A percentile compares a stretch with the other conserved stretches of the same genome.
These are phyloP conservation scores for Geotrichum fermentans DNA, from an alignment of 1,139 yeast species.

Conservation along the genomic window DNA sequence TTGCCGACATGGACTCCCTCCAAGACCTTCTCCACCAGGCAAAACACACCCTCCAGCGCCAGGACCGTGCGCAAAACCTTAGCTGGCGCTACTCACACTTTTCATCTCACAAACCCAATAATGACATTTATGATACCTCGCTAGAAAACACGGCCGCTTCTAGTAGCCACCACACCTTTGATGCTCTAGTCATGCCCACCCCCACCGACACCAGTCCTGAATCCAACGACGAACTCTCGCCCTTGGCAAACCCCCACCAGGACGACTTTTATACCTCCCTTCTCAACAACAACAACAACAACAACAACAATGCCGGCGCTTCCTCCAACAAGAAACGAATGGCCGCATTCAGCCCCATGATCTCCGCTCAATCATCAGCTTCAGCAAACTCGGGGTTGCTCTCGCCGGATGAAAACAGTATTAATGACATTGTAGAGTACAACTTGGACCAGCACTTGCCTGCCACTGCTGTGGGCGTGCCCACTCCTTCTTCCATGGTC, in stretches of 20 bases:
- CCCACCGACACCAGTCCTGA: conserved; percentile 15
- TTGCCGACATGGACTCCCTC: too few relatives aligned
- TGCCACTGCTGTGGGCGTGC: conserved; percentile 9
- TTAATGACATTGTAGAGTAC: conserved; percentile 16
- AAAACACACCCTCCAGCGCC: conserved; percentile 23
- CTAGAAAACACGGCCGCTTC: background rate
- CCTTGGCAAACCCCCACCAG: background rate
- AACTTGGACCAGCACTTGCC: background rate
- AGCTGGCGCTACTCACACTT: too few relatives aligned
- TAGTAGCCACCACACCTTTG: background rate
- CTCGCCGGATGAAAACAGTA: conserved; percentile 18
- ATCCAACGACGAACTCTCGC: conserved; percentile 11
- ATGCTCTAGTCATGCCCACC: conserved; percentile 9
- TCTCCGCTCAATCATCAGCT: conserved; percentile 8
- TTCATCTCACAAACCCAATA: too few relatives aligned
- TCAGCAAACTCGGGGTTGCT: conserved; percentile 13
- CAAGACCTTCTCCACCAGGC: conserved; percentile 31
- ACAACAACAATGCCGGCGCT: conserved; percentile 1
- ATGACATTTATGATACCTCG: too few relatives aligned
- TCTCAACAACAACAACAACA: background rate
- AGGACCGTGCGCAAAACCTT: conserved; percentile 27
- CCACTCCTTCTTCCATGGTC: conserved; percentile 15
- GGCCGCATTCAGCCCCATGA: conserved; percentile 18
- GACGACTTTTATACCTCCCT: background rate
- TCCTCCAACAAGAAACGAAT: conserved; percentile 13